Conservation (phyloP, 1,284 basidiomycete species). For the Entoloma clypeatum region DNA sequence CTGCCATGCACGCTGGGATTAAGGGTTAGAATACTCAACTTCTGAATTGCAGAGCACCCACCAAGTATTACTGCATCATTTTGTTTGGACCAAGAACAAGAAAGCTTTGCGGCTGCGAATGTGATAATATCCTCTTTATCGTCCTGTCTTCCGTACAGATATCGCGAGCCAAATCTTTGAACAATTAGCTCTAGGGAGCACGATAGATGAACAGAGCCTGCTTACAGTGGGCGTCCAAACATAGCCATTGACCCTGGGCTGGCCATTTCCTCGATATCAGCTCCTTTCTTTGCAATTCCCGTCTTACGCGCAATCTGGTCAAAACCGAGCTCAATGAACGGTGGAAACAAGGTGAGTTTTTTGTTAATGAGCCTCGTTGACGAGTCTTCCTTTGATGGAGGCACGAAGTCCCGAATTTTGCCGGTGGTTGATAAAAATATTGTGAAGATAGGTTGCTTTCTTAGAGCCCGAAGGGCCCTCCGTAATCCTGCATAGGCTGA, state of each 20-base stretch:
- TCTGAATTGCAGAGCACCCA: too few species aligned
- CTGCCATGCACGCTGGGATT: constrained; percentile 26
- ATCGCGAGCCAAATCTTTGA: constrained; percentile 19
- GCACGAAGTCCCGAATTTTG: constrained; percentile 13
- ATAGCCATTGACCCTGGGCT: constrained; percentile 13
- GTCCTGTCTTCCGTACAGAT: constrained; percentile 6
- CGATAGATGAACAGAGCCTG: constrained; percentile 3
- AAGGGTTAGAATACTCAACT: not conserved
- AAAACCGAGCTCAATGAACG: constrained; percentile 20
- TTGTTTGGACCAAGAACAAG: too few species aligned
- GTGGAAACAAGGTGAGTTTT: constrained; percentile 6
- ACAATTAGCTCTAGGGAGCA: not conserved
- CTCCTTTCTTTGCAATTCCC: constrained; percentile 2
- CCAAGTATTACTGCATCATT: too few species aligned
- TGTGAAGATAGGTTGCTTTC: constrained; percentile 13
- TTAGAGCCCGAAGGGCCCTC: not conserved
- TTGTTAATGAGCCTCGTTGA: constrained; percentile 5
- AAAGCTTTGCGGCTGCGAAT: constrained; percentile 24
- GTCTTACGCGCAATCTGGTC: constrained; percentile 14
- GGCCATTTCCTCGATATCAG: constrained; percentile 9
- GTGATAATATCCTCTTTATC: constrained; percentile 13
- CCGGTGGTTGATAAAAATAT: constrained; percentile 23
- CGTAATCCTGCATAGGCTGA: not conserved
- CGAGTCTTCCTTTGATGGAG: constrained; percentile 4
- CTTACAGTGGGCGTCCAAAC: constrained; percentile 28